Evolutionary conservation across 2,329 filamentous ascomycete species (phyloP), one percentile per base, ranked within the genome.

Genomic region (Claviceps sp.): DNA sequence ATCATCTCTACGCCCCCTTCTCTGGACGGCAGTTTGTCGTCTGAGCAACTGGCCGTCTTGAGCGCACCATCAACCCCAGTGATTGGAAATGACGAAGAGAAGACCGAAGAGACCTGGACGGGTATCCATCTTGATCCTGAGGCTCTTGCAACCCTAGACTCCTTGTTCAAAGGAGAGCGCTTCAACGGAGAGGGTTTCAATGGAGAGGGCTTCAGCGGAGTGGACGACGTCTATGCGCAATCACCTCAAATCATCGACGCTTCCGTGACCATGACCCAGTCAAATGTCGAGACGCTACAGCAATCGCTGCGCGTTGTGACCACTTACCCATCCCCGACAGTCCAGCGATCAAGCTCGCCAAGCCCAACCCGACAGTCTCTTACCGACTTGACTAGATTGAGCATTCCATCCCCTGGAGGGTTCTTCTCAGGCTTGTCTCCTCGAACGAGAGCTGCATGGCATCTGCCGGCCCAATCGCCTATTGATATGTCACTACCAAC

Each of bases 341-440:
- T 54, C n/a, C 61, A 58, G 42, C 29, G 53, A 46, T 36, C 57
- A 50, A 23, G 50, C 45, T 61, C 73, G 0, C 61, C 63, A 4
- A 66, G 58, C 47, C 58, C 61, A 1, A 59, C 56, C 38, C 65
- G 74, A 8, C 78, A 79, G 44, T 84, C 83, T 14, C 73, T 82
- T 14, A 83, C 83, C 52, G 86, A 83, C 40, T 76, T 96, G 55
- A 90, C 86, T 20, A 82, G 79, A 53, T 77, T 96, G 20, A 90
- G 90, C 26, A 89, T 97, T 37, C 91, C 90, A 5, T 96, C 91
- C 0, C 91, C 91, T 0, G 85, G 88, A 26, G 88, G 86, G 1
- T 96, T 96, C 74, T 96, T 96, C 68, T 87, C 87, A 2, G 88
- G 85, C 0, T 77, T 96, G 29, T 87, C 85, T 39, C 80, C 84